Base-by-base conservation (phyloP, 2,329 filamentous ascomycete species). In the Bretziella fagacearum region DNA sequence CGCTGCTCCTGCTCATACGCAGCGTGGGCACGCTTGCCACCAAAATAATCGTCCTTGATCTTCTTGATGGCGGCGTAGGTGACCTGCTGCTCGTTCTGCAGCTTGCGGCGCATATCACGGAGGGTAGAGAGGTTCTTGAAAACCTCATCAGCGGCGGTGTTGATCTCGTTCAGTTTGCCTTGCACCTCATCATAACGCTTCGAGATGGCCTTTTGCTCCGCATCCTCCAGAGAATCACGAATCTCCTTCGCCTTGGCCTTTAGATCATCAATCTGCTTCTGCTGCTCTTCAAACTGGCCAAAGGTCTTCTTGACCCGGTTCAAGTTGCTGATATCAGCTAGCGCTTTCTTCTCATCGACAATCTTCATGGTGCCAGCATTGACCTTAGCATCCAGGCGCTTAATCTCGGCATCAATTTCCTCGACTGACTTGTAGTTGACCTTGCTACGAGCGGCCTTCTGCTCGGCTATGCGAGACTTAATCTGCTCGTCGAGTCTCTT, bases 311-410 rank as follows among this genome's bases (percentile, higher is more conserved):
- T 84, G 58, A 82, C 74, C 70, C 93, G 93, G 63, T 82, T 80
- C 55, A 96, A 68, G 61, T 68, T 80, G 42, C 81, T 83, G 56
- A 94, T 80, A 57, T 95, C 85, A 44, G 74, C 67, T 17, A 96
- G 71, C 6, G 84, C 79, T 74, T 95, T 96, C 72, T 85, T 93
- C 75, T 96, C 91, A 57, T 98, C 91, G 8, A 96, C 91, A 44
- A 98, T 70, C 67, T 87, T 93, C 81, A 98, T 87, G 61, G 74
- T 81, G 54, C 89, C 89, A 29, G 78, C 74, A 62, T 93, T 84
- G 56, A 96, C 86, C 61, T 89, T 75, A 64, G 80, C 80, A 55
- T 94, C 84, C 46, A 95, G 77, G 45, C 71, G 70, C 51, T 75
- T 73, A 56, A 96, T 91, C 64, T 91, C 77, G 53, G 72, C 71